Base-by-base conservation (phyloP, 2,329 filamentous ascomycete genomes). In the Coniochaeta sp. region DNA sequence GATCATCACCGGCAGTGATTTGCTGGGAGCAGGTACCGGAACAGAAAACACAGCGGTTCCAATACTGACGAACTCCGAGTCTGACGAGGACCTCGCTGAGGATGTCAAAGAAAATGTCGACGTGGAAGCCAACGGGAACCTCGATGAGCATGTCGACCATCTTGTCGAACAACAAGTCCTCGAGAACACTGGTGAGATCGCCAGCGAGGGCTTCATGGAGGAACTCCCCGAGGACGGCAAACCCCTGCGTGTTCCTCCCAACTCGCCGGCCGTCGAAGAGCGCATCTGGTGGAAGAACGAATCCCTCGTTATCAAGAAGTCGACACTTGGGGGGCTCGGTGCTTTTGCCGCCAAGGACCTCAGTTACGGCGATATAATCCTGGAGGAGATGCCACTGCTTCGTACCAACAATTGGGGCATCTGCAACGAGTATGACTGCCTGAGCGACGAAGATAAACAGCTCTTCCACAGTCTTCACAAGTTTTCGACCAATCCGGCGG, bases 381-480 rank as follows among this genome's bases (percentile, higher is more conserved):
- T 83, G 0, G 64, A 73, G 0, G 82, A 85, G 66, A 63, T 62
- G 12, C 75, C 80, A 0, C 67, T 82, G 0, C 66, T 84, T 17
- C 67, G 68, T 3, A 71, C 70, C 2, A 62, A 42, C 54, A 63
- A 14, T 61, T 59, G 10, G 61, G 66, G 9, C 5, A 59, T 81
- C 0, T 68, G 73, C 22, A 58, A 68, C 9, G 71, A 72, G 30
- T 56, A 79, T n/a, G 68, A 68, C 0, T 63, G 63, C 3, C 68
- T 83, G 4, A 63, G 68, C 1, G 58, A 63, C 0, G 62, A 65
- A 0, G 64, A 72, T n/a, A 70, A 66, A 36, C 62, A 67, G 0
- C 66, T 75, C 0, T 78, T 73, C 14, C 56, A 74, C 9, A 68
- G 69, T 1, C 73, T 84, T 3, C 71, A 77, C 44, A 71, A 56